Percentiles rank a stretch among this genome's conserved stretches.
These are phyloP conservation scores for Xerocomus nothofagi DNA, from an alignment of 1,284 basidiomycete species.

Conservation along the genomic window DNA sequence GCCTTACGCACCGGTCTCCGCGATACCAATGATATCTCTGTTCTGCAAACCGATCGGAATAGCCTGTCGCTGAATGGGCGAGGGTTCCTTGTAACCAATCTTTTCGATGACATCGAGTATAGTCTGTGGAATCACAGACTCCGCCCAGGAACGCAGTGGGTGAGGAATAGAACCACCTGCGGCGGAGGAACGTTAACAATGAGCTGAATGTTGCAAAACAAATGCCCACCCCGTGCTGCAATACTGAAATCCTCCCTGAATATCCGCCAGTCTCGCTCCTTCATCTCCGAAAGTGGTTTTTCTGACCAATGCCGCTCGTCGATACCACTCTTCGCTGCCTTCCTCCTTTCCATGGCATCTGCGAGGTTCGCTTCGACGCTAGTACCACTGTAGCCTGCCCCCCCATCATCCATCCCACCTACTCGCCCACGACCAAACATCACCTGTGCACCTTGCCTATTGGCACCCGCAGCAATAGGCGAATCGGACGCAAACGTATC, in stretches of 20 bases:
- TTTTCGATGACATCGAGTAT: constrained; percentile 85
- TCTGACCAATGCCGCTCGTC: constrained; percentile 98
- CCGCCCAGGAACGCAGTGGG: constrained; percentile 89
- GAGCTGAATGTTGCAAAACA: background rate
- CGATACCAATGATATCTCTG: constrained; percentile 96
- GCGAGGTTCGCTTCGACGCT: constrained; percentile 54
- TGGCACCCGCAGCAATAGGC: constrained; percentile 59
- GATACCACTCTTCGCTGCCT: constrained; percentile 77
- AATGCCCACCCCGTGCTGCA: constrained; percentile 70
- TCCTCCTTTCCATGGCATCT: constrained; percentile 78
- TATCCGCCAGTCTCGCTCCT: constrained; percentile 98
- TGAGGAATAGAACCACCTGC: constrained; percentile 89
- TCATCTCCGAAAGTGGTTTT: constrained; percentile 93
- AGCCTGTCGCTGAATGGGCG: constrained; percentile 95
- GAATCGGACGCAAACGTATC: constrained; percentile 80
- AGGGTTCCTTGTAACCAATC: constrained; percentile 96
- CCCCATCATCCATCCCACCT: constrained; percentile 83
- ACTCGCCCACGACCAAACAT: constrained; percentile 85
- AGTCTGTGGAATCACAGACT: constrained; percentile 78
- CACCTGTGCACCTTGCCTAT: constrained; percentile 76
- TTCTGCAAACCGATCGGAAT: constrained; percentile 97
- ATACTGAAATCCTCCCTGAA: constrained; percentile 99
- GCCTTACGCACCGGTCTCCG: constrained; percentile 79
- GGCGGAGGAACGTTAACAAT: constrained; percentile 3
- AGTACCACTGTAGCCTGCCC: constrained; percentile 34